Conservation (phyloP, 2,329 filamentous ascomycete genomes). For the Hypoxylon sp. region DNA sequence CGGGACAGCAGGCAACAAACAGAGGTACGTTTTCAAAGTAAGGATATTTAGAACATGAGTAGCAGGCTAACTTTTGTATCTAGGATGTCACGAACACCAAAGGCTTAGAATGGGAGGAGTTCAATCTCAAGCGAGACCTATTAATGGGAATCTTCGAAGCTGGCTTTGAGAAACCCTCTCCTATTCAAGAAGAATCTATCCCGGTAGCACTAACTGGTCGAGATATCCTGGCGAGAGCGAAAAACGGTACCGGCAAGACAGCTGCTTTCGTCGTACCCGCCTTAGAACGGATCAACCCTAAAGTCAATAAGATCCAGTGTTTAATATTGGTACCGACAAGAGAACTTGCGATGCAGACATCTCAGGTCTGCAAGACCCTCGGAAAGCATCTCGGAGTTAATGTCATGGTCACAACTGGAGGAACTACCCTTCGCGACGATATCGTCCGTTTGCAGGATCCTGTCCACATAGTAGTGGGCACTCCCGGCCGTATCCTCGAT, state of each 20-base stretch:
- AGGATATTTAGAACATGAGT: background rate
- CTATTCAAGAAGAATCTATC: constrained; percentile 99
- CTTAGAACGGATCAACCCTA: constrained; percentile 95
- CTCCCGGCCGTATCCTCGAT: constrained; percentile 95
- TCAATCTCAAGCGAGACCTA: constrained; percentile 92
- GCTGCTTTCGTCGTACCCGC: constrained; percentile 97
- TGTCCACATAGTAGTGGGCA: constrained; percentile 98
- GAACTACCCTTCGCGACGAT: constrained; percentile 94
- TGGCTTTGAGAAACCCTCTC: constrained; percentile 97
- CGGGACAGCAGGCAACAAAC: constrained; percentile 86
- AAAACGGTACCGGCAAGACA: constrained; percentile 99
- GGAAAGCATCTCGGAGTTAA: constrained; percentile 98
- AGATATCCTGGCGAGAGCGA: constrained; percentile 95
- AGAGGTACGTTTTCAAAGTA: constrained; percentile 69
- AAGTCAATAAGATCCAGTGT: constrained; percentile 95
- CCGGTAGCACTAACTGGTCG: constrained; percentile 94
- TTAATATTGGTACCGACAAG: constrained; percentile 96
- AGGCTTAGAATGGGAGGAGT: constrained; percentile 97
- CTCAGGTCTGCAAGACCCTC: constrained; percentile 98
- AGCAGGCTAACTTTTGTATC: constrained; percentile 38
- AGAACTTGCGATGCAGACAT: constrained; percentile 97
- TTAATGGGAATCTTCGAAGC: constrained; percentile 99
- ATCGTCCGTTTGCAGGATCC: constrained; percentile 94
- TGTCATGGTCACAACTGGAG: constrained; percentile 99
- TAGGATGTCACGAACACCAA: constrained; percentile 99